These are phyloP conservation scores for Pluteus cervinus DNA, from an alignment of 768 basidiomycete genomes.

Conservation along the genomic window DNA sequence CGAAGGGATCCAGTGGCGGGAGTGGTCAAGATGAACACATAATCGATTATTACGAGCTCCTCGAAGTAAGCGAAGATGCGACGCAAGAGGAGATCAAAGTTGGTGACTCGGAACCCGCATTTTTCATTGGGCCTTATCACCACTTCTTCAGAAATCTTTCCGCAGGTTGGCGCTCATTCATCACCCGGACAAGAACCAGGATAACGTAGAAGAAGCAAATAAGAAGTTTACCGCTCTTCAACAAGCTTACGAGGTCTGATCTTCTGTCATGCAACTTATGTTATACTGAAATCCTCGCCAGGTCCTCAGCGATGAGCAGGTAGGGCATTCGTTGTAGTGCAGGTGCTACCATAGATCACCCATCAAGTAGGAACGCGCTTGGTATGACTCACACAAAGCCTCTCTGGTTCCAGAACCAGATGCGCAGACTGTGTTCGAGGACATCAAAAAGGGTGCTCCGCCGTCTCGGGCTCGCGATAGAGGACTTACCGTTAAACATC, in stretches of 20 bases:
- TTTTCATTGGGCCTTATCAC: slow-evolving; percentile 2
- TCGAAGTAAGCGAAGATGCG: slow-evolving; percentile 78
- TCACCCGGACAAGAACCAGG: slow-evolving; percentile 84
- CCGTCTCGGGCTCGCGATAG: slow-evolving; percentile 52
- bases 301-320: slow-evolving; percentile 95
- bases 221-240: slow-evolving; percentile 83
- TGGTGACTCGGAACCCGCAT: slow-evolving; percentile 3
- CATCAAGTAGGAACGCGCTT: slow-evolving; percentile 92
- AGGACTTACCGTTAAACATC: slow-evolving; percentile 74
- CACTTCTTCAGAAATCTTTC: slow-evolving; percentile 60
- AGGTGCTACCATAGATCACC: no score
- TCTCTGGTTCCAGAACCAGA: slow-evolving; percentile 78
- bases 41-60: slow-evolving; percentile 76
- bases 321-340: slow-evolving; percentile 29
- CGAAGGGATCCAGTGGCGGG: slow-evolving; percentile 26
- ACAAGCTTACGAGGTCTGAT: slow-evolving; percentile 86
- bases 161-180: slow-evolving; percentile 78
- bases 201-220: slow-evolving; percentile 81
- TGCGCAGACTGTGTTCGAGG: slow-evolving; percentile 78
- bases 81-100: slow-evolving; percentile 89
- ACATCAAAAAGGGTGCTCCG: slow-evolving; percentile 68
- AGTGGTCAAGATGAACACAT: slow-evolving; percentile 15
- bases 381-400: slow-evolving; percentile 92
- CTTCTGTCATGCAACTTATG: slow-evolving; percentile 1
- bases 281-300: no score